Evolutionary conservation across 2,329 filamentous ascomycete species (phyloP).

Genomic region (Penicillium verrucosum): DNA sequence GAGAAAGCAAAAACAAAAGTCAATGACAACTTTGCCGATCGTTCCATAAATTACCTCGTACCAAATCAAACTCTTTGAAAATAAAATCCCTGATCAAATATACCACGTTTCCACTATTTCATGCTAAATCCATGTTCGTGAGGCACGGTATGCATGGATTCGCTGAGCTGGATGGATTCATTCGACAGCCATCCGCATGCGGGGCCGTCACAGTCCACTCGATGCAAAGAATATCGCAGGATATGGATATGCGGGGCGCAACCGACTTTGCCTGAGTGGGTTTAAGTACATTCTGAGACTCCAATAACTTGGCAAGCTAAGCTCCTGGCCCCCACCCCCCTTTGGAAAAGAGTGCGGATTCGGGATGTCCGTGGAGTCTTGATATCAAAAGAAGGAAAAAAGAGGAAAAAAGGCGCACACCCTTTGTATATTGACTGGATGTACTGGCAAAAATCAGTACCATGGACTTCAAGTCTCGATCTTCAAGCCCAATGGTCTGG

Average conservation of each 20-base stretch:
- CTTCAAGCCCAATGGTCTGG: not conserved
- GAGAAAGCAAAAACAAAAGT: not conserved
- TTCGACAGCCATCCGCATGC: constrained; percentile 20
- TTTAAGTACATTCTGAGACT: not conserved
- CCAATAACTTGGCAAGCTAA: not conserved
- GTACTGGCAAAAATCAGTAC: not conserved
- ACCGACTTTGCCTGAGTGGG: constrained; percentile 1
- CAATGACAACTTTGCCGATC: not conserved
- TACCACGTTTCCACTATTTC: not conserved
- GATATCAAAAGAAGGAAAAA: not conserved
- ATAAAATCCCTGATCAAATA: not conserved
- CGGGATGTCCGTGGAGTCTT: not conserved
- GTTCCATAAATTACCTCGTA: not conserved
- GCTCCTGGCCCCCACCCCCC: not conserved
- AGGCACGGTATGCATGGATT: constrained; percentile 6
- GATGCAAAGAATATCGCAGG: constrained; percentile 10
- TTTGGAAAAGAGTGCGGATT: not conserved
- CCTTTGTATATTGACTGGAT: not conserved
- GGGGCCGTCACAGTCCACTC: constrained; percentile 15
- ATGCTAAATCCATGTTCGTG: constrained; percentile 15
- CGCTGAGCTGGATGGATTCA: constrained; percentile 1
- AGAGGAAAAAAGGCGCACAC: not conserved
- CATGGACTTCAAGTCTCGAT: not conserved
- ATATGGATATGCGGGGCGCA: constrained; percentile 15
- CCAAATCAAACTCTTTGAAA: constrained; percentile 5